These are phyloP conservation scores for Neurospora sp. DNA, from an alignment of 495 filamentous ascomycete genomes.

Conservation along the genomic window DNA sequence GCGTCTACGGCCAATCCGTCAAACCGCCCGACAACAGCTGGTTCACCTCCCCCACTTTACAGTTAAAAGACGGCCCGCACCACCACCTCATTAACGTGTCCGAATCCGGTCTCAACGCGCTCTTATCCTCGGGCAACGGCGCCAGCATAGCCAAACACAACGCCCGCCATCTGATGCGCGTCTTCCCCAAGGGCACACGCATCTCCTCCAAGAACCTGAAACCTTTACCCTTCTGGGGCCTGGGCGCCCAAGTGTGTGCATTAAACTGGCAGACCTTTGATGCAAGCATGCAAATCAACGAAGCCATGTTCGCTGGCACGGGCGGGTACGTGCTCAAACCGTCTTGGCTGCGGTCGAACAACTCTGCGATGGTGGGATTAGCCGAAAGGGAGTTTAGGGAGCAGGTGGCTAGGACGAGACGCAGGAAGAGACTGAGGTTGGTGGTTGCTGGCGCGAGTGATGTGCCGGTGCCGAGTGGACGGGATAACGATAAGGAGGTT, in stretches of 20 bases:
- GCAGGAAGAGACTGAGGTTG: slow-evolving; percentile 27
- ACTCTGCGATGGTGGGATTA: slow-evolving; percentile 24
- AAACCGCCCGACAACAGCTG: slow-evolving; percentile 45
- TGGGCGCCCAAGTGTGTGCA: slow-evolving; percentile 46
- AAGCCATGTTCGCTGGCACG: slow-evolving; percentile 43
- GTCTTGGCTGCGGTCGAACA: slow-evolving; percentile 31
- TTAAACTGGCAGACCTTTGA: slow-evolving; percentile 50
- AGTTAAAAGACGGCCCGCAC: slow-evolving; percentile 34
- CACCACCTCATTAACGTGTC: slow-evolving; percentile 50
- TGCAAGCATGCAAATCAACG: slow-evolving; percentile 43
- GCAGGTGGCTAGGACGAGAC: slow-evolving; percentile 14
- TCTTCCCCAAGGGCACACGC: slow-evolving; percentile 46
- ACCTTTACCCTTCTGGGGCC: slow-evolving; percentile 40
- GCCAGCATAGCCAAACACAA: slow-evolving; percentile 40
- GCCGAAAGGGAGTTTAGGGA: not conserved
- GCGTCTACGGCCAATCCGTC: slow-evolving; percentile 47
- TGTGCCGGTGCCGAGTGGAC: slow-evolving; percentile 29
- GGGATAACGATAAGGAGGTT: slow-evolving; percentile 22
- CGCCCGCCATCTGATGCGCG: slow-evolving; percentile 42
- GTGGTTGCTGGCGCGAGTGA: slow-evolving; percentile 41
- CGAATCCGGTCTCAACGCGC: slow-evolving; percentile 34
- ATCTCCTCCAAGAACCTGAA: slow-evolving; percentile 44
- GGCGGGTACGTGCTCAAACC: slow-evolving; percentile 47
- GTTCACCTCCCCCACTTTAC: slow-evolving; percentile 21
- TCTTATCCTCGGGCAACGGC: slow-evolving; percentile 20